phyloP scores from a whole-genome alignment of 192 early-diverging fungal species.

The Piromyces sp. region DNA sequence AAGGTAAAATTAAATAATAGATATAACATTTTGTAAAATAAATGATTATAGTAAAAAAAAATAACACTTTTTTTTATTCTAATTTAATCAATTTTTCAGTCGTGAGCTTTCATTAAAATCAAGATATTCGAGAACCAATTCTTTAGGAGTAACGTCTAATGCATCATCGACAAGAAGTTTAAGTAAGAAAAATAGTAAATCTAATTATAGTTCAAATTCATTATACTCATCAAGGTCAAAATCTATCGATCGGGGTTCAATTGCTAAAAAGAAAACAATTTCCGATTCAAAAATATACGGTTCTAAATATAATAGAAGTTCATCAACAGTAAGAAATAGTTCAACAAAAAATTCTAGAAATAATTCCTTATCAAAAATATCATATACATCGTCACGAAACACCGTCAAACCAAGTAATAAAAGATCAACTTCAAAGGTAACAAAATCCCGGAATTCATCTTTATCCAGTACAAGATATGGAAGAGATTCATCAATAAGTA shows the following conservation, averaged over 20 bases:
- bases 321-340: neutral
- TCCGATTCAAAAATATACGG: neutral
- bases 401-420: neutral
- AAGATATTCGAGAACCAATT: neutral
- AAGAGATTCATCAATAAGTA: neutral
- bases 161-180: neutral
- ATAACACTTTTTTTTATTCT: too few relatives aligned
- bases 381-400: neutral
- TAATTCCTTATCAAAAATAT: neutral
- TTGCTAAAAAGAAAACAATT: neutral
- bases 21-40: too few relatives aligned
- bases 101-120: neutral
- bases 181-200: neutral
- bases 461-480: neutral
- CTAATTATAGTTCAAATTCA: neutral
- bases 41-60: too few relatives aligned
- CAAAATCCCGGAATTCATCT: neutral
- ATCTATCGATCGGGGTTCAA: neutral
- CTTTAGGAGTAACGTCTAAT: neutral
- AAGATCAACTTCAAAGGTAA: neutral
- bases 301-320: neutral
- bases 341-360: neutral
- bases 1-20: neutral
- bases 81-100: too few relatives aligned
- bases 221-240: neutral